Percentiles rank a stretch among this genome's conserved stretches.
Evolutionary conservation across 768 basidiomycete species (phyloP).

Genomic region (Psilocybe tampanensis): DNA sequence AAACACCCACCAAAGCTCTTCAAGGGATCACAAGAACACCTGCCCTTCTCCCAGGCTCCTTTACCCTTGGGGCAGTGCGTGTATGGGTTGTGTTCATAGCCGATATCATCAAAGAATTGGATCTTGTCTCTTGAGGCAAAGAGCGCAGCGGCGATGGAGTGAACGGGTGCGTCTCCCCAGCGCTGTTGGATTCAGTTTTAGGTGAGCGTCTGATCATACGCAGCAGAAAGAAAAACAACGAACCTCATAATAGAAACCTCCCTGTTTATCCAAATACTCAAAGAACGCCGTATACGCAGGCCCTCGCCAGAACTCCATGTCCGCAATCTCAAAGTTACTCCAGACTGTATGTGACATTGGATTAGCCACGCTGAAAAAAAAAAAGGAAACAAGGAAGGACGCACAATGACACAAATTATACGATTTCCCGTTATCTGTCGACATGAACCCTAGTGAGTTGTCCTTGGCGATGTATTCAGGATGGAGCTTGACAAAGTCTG

Average conservation of each 20-base stretch:
- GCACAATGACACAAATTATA: conserved; percentile 78
- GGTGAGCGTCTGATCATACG: background rate
- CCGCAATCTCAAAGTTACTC: conserved; percentile 74
- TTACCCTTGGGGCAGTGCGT: conserved; percentile 63
- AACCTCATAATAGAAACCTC: conserved; percentile 73
- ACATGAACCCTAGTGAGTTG: conserved; percentile 64
- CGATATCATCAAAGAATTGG: conserved; percentile 78
- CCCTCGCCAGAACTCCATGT: conserved; percentile 64
- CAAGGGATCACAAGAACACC: conserved; percentile 59
- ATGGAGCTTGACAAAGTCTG: conserved; percentile 56
- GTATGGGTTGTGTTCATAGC: conserved; percentile 77
- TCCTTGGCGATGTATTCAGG: conserved; percentile 59
- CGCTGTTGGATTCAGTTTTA: conserved; percentile 26
- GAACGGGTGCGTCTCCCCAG: conserved; percentile 68
- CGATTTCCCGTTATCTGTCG: conserved; percentile 47
- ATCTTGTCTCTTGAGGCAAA: conserved; percentile 60
- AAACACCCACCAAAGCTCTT: conserved; percentile 55
- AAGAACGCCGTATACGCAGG: conserved; percentile 72
- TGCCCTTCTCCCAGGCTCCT: conserved; percentile 50
- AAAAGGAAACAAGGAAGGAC: conserved; percentile 19
- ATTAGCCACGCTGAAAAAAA: conserved; percentile 1
- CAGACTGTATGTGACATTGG: no score
- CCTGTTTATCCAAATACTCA: conserved; percentile 58
- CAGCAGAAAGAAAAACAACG: conserved; percentile 35
- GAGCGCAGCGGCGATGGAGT: conserved; percentile 66